Evolutionary conservation across 768 basidiomycete species (phyloP).

Genomic region (Suillus subaureus): DNA sequence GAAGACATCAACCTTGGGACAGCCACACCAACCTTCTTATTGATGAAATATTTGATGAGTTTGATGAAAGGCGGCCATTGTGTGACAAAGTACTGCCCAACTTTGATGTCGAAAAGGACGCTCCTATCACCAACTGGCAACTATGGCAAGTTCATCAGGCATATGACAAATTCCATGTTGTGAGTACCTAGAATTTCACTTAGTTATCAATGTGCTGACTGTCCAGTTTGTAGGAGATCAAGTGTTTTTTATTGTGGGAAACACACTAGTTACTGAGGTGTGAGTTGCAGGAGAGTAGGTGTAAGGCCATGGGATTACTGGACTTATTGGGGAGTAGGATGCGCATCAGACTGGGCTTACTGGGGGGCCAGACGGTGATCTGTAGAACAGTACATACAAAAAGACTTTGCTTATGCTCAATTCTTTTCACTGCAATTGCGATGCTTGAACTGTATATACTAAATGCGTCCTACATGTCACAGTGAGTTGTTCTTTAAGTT

Average conservation of each 20-base stretch:
- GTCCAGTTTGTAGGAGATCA: neutral
- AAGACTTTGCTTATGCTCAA: neutral
- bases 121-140: neutral
- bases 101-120: neutral
- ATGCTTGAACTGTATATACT: too few relatives aligned
- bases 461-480: too few relatives aligned
- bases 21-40: neutral
- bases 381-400: too few relatives aligned
- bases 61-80: neutral
- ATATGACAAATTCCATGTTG: neutral
- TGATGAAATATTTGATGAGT: neutral
- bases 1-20: neutral
- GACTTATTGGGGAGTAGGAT: neutral
- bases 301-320: neutral
- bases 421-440: neutral
- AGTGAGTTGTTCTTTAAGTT: too few relatives aligned
- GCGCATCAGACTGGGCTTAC: neutral
- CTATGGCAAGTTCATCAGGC: neutral
- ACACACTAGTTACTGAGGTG: neutral
- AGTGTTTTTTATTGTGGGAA: neutral
- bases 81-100: neutral
- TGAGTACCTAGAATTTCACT: neutral
- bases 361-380: neutral
- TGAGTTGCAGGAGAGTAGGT: neutral
- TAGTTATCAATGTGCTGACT: neutral